Conservation (phyloP, 441 rosid genomes). For the Raphanus hybrid region DNA sequence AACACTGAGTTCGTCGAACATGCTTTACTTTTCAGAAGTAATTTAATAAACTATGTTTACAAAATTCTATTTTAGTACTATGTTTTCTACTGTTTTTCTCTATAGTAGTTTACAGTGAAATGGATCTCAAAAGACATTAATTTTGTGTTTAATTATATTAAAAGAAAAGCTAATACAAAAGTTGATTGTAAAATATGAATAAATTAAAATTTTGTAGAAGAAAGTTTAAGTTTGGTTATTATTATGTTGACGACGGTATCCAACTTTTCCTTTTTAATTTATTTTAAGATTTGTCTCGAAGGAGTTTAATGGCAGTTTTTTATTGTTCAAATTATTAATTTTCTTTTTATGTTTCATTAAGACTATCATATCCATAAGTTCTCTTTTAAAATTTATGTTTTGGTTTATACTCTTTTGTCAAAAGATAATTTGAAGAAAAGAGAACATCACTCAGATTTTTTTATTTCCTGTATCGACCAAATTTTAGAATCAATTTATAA, state of each 20-base stretch:
- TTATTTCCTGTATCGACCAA: background rate
- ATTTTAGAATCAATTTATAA: background rate
- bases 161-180: background rate
- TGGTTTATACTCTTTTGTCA: background rate
- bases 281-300: background rate
- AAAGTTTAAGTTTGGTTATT: background rate
- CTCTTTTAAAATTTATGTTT: background rate
- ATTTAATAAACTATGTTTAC: background rate
- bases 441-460: background rate
- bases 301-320: background rate
- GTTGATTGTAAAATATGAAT: background rate
- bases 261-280: background rate
- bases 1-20: conserved; percentile 24
- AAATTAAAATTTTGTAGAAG: no score
- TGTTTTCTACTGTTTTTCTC: conserved; percentile 33
- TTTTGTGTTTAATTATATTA: background rate
- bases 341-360: background rate
- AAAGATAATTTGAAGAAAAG: background rate
- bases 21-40: conserved; percentile 25
- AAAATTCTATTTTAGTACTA: background rate
- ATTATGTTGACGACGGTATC: background rate
- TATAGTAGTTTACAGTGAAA: conserved; percentile 7
- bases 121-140: background rate
- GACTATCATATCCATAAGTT: background rate
- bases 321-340: background rate